phyloP scores from a whole-genome alignment of 768 basidiomycete species.

The Xerocomellus intermedius region DNA sequence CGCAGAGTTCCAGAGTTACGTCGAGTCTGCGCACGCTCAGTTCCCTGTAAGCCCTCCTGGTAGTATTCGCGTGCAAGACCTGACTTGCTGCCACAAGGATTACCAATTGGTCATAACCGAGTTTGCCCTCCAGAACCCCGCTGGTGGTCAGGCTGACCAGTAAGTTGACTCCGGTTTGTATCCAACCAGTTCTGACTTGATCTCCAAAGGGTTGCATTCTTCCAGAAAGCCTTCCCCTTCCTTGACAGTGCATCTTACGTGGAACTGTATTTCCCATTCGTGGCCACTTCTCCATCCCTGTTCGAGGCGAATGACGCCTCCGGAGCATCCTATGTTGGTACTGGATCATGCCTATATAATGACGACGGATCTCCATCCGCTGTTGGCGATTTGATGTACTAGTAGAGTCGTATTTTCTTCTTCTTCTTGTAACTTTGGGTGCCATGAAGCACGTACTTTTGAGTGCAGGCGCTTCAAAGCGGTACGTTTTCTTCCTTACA shows the following conservation, averaged over 20 bases:
- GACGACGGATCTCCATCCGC: constrained; percentile 26
- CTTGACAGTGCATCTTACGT: constrained; percentile 32
- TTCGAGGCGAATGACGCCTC: constrained; percentile 17
- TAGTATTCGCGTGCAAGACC: neutral
- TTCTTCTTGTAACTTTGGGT: neutral
- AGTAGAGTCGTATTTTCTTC: neutral
- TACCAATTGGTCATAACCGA: constrained; percentile 31
- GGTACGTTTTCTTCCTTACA: neutral
- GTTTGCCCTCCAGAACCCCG: constrained; percentile 33
- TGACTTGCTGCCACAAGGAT: constrained; percentile 14
- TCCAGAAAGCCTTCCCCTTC: constrained; percentile 35
- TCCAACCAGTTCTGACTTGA: neutral
- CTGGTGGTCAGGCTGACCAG: constrained; percentile 32
- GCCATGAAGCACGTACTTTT: neutral
- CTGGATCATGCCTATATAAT: constrained; percentile 35
- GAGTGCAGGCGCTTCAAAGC: neutral
- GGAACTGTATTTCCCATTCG: constrained; percentile 37
- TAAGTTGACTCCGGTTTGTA: constrained; percentile 11
- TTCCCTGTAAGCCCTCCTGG: constrained; percentile 26
- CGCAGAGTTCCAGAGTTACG: constrained; percentile 26
- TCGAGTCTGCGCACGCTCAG: constrained; percentile 25
- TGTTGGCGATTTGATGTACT: constrained; percentile 25
- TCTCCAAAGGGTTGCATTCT: constrained; percentile 30
- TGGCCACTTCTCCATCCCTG: constrained; percentile 33
- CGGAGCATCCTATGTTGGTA: constrained; percentile 21